Evolutionary conservation across 148 eudicot genomes (phyloP).

Genomic region (Mesembryanthemum crystallinum): DNA sequence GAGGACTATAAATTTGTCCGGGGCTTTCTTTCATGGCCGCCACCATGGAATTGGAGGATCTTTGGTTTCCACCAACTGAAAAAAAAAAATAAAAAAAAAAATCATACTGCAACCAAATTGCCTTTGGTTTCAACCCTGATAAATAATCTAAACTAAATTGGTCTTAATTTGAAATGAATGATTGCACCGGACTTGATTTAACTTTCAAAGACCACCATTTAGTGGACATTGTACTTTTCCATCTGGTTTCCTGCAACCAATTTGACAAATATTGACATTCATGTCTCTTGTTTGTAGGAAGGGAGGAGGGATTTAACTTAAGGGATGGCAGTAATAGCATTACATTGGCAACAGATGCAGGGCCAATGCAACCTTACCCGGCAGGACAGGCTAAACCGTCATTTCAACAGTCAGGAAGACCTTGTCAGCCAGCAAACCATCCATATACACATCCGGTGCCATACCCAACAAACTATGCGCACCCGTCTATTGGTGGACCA

Average conservation of each 20-base stretch:
- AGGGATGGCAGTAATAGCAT: conserved; percentile 34
- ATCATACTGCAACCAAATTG: too few relatives aligned
- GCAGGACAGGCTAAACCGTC: conserved; percentile 30
- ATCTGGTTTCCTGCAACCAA: neutral
- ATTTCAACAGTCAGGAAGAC: conserved; percentile 26
- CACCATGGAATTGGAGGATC: too few relatives aligned
- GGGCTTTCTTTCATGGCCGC: too few relatives aligned
- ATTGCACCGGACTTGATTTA: too few relatives aligned
- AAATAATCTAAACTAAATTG: too few relatives aligned
- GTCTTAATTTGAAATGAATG: too few relatives aligned
- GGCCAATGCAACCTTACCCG: conserved; percentile 28
- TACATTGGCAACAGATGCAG: conserved; percentile 29
- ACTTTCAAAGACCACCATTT: too few relatives aligned
- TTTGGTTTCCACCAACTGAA: too few relatives aligned
- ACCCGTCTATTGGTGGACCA: conserved; percentile 20
- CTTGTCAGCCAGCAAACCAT: conserved; percentile 24
- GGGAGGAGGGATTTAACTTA: conserved; percentile 52
- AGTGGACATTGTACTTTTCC: too few relatives aligned
- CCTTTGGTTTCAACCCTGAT: too few relatives aligned
- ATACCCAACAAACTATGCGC: conserved; percentile 34
- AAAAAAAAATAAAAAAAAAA: too few relatives aligned
- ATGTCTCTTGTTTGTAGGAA: conserved; percentile 26
- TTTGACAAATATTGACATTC: neutral
- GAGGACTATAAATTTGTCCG: too few relatives aligned
- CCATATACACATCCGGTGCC: conserved; percentile 34